Evolutionary conservation across 306 rosid genomes (phyloP), one percentile per base, ranked within the genome.

Genomic region (Delonix regia): DNA sequence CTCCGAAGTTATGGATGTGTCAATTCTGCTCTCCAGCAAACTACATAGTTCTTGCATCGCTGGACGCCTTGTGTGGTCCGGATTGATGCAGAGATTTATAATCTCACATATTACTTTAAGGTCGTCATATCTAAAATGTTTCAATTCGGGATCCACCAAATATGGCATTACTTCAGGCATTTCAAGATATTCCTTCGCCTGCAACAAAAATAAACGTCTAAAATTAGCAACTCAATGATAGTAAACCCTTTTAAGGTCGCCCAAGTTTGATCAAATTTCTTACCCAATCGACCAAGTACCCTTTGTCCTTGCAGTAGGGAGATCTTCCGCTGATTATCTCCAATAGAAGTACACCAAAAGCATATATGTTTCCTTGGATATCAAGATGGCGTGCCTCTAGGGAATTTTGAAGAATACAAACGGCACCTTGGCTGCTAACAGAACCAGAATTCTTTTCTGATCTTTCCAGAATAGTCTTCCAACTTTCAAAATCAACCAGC

Each of bases 401-500:
- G 30, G 99, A 86, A 81, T 82, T 96, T 68, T 96, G 90, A 85
- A 89, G 92, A 67, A 89, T 74, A 74, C 94, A 91, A 63, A 78
- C 81, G 36, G 85, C 66, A 53, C 98, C 97, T 82, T 91, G 92
- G 82, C 86, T 82, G 67, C 86, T 82, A 61, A 96, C 84, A 19
- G 92, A 77, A 74, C 93, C 96, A 1, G 96, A 88, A 73, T 86
- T 88, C 75, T 82, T 90, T 75, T 91, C 98, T 34, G 93, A 90
- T 86, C 98, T 91, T 61, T 88, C 90, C 67, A 96, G 89, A 85
- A 96, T 91, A 52, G 90, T 84, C 87, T 96, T 93, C 97, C 98
- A 96, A 84, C 97, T 87, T 81, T 96, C 99, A 69, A 96, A 96
- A 83, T 96, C 98, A 83, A 96, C 99, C 69, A 96, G 82, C 98